A percentile compares a stretch with the other conserved stretches of the same genome.
phyloP scores from a whole-genome alignment of 1,139 yeast species.

The Taphrina betulina region DNA sequence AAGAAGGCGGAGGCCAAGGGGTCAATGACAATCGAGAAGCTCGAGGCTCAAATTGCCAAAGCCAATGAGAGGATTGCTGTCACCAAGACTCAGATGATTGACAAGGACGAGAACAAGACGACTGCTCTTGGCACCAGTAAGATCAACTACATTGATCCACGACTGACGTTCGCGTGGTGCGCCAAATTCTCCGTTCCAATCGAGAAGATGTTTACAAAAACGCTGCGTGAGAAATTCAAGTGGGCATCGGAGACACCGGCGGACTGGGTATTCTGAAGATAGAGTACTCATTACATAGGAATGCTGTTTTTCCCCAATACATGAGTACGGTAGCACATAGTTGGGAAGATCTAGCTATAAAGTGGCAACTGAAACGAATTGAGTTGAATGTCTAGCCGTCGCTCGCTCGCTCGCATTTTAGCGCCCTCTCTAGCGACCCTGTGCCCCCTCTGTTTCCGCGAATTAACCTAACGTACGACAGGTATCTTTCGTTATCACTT shows the following conservation, averaged over 20 bases:
- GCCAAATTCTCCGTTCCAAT: constrained; percentile 85
- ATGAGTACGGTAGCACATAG: too few relatives aligned
- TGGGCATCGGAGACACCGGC: constrained; percentile 96
- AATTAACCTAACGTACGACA: too few relatives aligned
- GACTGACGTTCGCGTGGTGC: constrained; percentile 85
- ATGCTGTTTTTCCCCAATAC: too few relatives aligned
- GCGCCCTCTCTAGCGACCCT: too few relatives aligned
- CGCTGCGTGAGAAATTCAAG: constrained; percentile 83
- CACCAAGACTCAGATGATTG: constrained; percentile 73
- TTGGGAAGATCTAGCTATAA: too few relatives aligned
- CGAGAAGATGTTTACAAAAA: constrained; percentile 86
- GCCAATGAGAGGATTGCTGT: constrained; percentile 69
- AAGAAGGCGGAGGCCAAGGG: constrained; percentile 61
- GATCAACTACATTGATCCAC: constrained; percentile 91
- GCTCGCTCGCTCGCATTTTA: too few relatives aligned
- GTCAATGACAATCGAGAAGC: constrained; percentile 62
- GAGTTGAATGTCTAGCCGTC: too few relatives aligned
- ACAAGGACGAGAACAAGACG: constrained; percentile 89
- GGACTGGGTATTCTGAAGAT: constrained; percentile 77
- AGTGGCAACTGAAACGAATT: too few relatives aligned
- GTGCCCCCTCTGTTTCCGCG: too few relatives aligned
- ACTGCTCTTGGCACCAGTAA: constrained; percentile 93
- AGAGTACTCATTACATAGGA: too few relatives aligned
- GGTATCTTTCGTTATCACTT: too few relatives aligned
- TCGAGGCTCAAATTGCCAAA: constrained; percentile 68